phyloP scores from a whole-genome alignment of 2,329 filamentous ascomycete species.

The Uncinocarpus reesii region DNA sequence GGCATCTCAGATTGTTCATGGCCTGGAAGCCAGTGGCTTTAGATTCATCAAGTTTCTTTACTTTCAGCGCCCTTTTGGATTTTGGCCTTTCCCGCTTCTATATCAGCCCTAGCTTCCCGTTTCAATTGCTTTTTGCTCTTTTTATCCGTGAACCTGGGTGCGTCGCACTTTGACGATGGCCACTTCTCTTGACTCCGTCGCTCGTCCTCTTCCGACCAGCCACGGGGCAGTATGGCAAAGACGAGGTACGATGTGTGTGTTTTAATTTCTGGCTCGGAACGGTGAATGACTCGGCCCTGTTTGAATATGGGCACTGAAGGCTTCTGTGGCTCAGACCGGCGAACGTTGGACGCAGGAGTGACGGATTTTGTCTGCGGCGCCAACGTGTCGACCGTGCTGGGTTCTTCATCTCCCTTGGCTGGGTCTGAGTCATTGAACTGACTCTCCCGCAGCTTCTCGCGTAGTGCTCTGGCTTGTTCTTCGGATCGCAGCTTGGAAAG shows the following conservation, averaged over 20 bases:
- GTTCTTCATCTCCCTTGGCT: constrained; percentile 19
- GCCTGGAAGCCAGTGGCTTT: too few species aligned
- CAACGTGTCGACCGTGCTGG: not conserved
- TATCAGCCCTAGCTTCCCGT: constrained; percentile 38
- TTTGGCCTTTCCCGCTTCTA: not conserved
- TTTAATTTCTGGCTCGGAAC: constrained; percentile 80
- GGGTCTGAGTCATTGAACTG: constrained; percentile 21
- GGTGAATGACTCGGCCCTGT: constrained; percentile 66
- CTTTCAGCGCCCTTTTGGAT: constrained; percentile 4
- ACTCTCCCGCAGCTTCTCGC: constrained; percentile 46
- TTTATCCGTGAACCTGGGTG: constrained; percentile 13
- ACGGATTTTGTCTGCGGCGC: constrained; percentile 17
- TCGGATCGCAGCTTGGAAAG: constrained; percentile 62
- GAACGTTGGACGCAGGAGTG: not conserved
- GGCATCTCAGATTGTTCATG: too few species aligned
- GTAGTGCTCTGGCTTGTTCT: constrained; percentile 49
- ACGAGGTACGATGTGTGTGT: constrained; percentile 95
- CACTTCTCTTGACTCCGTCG: constrained; percentile 53
- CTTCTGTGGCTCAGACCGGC: constrained; percentile 6
- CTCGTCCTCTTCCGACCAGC: constrained; percentile 80
- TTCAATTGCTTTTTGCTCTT: constrained; percentile 35
- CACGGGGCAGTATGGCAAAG: constrained; percentile 78
- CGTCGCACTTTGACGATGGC: constrained; percentile 38
- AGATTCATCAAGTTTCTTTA: too few species aligned
- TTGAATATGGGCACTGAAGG: constrained; percentile 48